Base-by-base conservation (phyloP, 2,329 filamentous ascomycete genomes). In the Penicillium olsonii region DNA sequence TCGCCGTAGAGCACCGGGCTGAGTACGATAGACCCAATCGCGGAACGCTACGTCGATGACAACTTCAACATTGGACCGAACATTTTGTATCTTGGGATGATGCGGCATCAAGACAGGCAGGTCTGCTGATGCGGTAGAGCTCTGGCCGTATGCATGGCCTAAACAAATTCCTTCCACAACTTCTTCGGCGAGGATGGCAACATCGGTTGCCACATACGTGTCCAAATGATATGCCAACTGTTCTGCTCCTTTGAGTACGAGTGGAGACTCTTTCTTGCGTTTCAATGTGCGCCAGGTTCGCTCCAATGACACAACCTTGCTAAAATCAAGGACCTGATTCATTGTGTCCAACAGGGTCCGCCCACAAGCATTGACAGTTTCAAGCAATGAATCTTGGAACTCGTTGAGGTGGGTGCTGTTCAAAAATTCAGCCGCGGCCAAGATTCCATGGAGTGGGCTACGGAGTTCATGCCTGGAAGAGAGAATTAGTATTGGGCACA, bases 151-250 rank as follows among this genome's bases (percentile, higher is more conserved):
- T 1, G 64, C 60, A 56, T 81, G 77, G 0, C 80, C 80, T 27
- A 73, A 69, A 57, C 70, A 78, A 4, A 82, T 78, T 2, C 80
- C 79, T 49, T 83, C 79, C 5, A 80, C 73, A 0, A 80, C 79
- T 54, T 82, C 79, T 60, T 82, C 80, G 0, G 77, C 72, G 10
- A 81, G 55, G 2, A 74, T 65, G 14, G 74, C 71, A 0, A 81
- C 60, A 48, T 79, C 73, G 0, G 75, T 68, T 7, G 61, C 59
- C 4, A 69, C 64, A 22, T 65, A 65, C 0, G 62, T 65, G 41
- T 71, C 69, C 33, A 71, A 52, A 22, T 68, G 65, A 4, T 66
- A 58, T 0, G 66, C 66, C 7, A 70, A 55, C 29, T 61, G 65
- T 42, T 70, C 64, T 6, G 63, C 56, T 10, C 61, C 57, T 45